Evolutionary conservation across 805 yeast species (phyloP), one percentile per base, ranked within the genome.

Genomic region (Wickerhamomyces alni): DNA sequence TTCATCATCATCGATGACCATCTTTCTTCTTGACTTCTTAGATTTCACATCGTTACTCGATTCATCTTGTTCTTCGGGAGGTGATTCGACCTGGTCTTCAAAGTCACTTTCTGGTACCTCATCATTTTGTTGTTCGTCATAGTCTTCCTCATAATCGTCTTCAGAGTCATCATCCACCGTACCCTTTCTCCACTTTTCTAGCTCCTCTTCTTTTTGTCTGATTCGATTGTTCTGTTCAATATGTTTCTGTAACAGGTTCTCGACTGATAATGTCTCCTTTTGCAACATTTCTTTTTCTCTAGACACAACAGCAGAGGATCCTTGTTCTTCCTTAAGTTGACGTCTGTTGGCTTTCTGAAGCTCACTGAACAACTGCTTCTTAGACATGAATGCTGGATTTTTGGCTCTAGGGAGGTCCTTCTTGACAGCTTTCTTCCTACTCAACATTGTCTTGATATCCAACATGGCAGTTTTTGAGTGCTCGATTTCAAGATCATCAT

Each of bases 321-420:
- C 56, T 13, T 63, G 73, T 46, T 80, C 65, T 41, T 72, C 64
- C 46, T 74, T 75, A 47, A 77, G 59, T 44, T 77, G 82, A 34
- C 63, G 56, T 31, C 67, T 64, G 35, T 73, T 71, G 4, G 74
- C 74, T 34, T 58, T 59, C 43, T 65, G 64, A 42, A 75, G 59
- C 10, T 55, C 53, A 10, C 47, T 42, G 33, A 70, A 60, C 27
- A 75, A 53, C 12, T 54, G 51, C 17, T 56, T 59, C 17, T 54
- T 50, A 2, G 58, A 51, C 11, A 55, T 29, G 4, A 16, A 9
- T 1, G 43, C 32, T n/a, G 45, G 45, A 15, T 39, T 45, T 28
- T 42, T 33, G 31, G 42, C 45, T 21, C 41, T 45, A 10, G 32
- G 36, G 9, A 33, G 39, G 19, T 18, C 7, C 11, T 38, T 40